Conservation (phyloP, 1,284 basidiomycete genomes). For the Leccinum angustisporum region DNA sequence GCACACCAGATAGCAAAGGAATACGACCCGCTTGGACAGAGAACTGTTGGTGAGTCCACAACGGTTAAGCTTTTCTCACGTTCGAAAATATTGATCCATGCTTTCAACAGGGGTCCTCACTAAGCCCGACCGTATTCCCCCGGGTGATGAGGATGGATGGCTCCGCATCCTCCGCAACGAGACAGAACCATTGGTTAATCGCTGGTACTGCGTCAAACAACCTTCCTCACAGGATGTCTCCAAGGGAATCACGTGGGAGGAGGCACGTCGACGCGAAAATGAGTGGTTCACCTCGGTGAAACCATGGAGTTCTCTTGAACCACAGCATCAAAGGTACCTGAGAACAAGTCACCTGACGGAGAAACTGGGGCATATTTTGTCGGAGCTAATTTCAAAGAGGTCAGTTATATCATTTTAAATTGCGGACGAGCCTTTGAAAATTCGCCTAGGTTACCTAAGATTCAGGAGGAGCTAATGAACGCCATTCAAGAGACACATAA, state of each 20-base stretch:
- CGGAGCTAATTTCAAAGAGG: conserved; percentile 59
- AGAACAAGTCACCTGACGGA: conserved; percentile 56
- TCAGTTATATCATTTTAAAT: conserved; percentile 23
- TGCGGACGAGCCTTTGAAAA: neutral
- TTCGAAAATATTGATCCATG: neutral
- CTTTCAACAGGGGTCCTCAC: conserved; percentile 67
- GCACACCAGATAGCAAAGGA: conserved; percentile 58
- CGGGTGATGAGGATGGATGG: conserved; percentile 63
- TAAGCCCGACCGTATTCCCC: conserved; percentile 71
- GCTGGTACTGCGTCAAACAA: conserved; percentile 77
- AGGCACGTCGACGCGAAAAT: conserved; percentile 61
- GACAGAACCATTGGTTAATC: conserved; percentile 53
- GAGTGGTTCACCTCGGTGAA: conserved; percentile 60
- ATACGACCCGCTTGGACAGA: conserved; percentile 56
- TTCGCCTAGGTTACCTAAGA: conserved; percentile 57
- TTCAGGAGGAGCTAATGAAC: conserved; percentile 50
- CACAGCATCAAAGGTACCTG: conserved; percentile 49
- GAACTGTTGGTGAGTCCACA: conserved; percentile 61
- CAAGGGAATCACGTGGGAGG: conserved; percentile 55
- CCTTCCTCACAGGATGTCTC: conserved; percentile 57
- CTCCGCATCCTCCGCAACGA: conserved; percentile 57
- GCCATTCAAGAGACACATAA: conserved; percentile 41
- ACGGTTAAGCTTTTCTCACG: neutral
- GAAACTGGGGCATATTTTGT: conserved; percentile 53
- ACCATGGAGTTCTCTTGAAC: conserved; percentile 58